Evolutionary conservation across 306 rosid species (phyloP), one percentile per base, ranked within the genome.

Genomic region (Cucumis sativus): DNA sequence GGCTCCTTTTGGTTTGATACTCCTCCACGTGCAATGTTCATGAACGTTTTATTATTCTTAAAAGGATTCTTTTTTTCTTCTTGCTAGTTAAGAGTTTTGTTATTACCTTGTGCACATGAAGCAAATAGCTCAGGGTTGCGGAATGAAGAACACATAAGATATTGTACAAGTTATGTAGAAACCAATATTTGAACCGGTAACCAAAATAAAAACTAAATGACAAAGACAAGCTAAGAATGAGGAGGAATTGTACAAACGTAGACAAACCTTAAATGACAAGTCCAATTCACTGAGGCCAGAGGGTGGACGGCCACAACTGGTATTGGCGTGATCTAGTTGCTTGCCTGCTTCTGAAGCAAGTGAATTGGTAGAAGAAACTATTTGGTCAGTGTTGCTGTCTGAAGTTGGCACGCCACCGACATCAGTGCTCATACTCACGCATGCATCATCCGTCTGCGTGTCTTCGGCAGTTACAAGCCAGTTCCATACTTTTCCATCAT

Each of bases 401-500:
- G 75, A 69, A 79, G 79, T 74, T 54, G 84, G 83, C 74, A 80
- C 56, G 74, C 82, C 83, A 82, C 37, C 75, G 13, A 60, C 77
- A 74, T 75, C 84, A 77, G 81, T 80, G 76, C 85, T 82, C 76
- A 76, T 62, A 79, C 79, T 84, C 82, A 82, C 77, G 75, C 80
- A 84, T 79, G 82, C 71, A 37, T 85, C 88, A 69, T 79, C 85
- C 72, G 83, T 92, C 81, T 79, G 85, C 66, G 78, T 41, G 78
- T 89, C 90, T 86, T 96, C 92, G 65, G 88, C 87, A 79, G 96
- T 91, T 88, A 91, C 81, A 67, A 92, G 90, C 99, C 99, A 96
- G 86, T 85, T 85, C 99, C 98, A 96, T 79, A 96, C 75, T 85
- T 92, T 96, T 41, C 98, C 99, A 85, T 96, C 99, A 80, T 92